These are phyloP conservation scores for Harringtonia lauricola DNA, from an alignment of 2,329 filamentous ascomycete species.

Conservation along the genomic window DNA sequence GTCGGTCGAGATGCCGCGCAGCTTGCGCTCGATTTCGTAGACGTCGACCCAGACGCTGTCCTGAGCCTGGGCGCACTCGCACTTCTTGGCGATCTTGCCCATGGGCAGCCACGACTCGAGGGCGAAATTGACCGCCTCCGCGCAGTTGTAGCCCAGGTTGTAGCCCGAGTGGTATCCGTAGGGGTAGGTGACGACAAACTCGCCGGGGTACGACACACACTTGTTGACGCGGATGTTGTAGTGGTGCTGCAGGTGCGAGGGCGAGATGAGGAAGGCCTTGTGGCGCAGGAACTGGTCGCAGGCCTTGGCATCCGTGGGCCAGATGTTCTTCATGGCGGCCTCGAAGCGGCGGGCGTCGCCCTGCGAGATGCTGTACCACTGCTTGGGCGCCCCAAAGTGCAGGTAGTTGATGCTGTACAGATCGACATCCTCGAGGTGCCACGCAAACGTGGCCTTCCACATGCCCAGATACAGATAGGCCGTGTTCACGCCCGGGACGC, in stretches of 20 bases:
- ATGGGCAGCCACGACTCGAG: slow-evolving; percentile 92
- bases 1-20: slow-evolving; percentile 80
- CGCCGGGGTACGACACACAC: slow-evolving; percentile 87
- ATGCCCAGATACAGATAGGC: slow-evolving; percentile 96
- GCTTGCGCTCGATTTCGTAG: slow-evolving; percentile 85
- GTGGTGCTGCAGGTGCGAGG: slow-evolving; percentile 72
- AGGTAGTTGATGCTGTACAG: slow-evolving; percentile 99
- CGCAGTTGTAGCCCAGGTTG: slow-evolving; percentile 96
- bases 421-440: slow-evolving; percentile 97
- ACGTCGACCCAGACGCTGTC: slow-evolving; percentile 99
- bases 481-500: slow-evolving; percentile 95
- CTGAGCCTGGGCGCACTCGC: slow-evolving; percentile 85
- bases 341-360: slow-evolving; percentile 89
- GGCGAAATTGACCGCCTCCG: slow-evolving; percentile 97
- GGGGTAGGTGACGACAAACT: slow-evolving; percentile 97
- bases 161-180: slow-evolving; percentile 98
- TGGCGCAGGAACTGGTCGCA: slow-evolving; percentile 94
- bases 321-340: slow-evolving; percentile 87
- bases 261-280: slow-evolving; percentile 95
- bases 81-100: slow-evolving; percentile 91
- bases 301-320: slow-evolving; percentile 89
- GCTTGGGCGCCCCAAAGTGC: slow-evolving; percentile 95
- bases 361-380: slow-evolving; percentile 99
- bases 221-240: slow-evolving; percentile 96
- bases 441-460: slow-evolving; percentile 99